Percentiles rank a stretch among this genome's conserved stretches.
Evolutionary conservation across 208 protist species (phyloP).

Genomic region (Lotmaria passim): DNA sequence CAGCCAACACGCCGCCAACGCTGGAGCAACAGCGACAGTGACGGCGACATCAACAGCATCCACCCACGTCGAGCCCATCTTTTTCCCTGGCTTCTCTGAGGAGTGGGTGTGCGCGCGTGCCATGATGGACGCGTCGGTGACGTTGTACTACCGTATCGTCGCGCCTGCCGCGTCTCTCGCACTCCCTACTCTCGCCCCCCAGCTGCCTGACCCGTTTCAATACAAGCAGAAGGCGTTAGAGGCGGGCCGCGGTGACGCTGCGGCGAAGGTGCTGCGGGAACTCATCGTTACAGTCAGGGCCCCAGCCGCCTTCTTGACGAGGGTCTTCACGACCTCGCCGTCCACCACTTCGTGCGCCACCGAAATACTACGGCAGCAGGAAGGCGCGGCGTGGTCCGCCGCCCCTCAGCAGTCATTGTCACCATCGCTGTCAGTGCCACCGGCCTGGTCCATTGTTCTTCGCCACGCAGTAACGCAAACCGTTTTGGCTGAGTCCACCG

Average conservation of each 20-base stretch:
- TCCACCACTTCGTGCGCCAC: neutral
- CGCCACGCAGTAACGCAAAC: constrained; percentile 24
- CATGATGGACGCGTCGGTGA: neutral
- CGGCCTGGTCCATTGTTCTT: constrained; percentile 18
- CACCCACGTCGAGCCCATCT: constrained; percentile 15
- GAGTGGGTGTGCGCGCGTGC: constrained; percentile 12
- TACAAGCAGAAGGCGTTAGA: neutral
- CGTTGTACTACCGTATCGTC: constrained; percentile 36
- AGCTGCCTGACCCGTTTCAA: constrained; percentile 3
- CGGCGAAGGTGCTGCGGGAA: constrained; percentile 20
- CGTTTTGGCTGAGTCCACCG: constrained; percentile 17
- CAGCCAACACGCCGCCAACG: no score
- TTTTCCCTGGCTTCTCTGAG: constrained; percentile 19
- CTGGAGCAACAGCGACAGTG: no score
- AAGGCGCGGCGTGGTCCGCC: neutral
- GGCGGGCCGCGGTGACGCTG: neutral
- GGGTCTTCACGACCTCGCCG: neutral
- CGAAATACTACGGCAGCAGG: neutral
- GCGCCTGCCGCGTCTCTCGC: constrained; percentile 8
- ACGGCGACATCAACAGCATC: neutral
- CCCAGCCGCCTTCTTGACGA: neutral
- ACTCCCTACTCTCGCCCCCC: constrained; percentile 13
- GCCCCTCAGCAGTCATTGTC: neutral
- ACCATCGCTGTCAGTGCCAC: neutral
- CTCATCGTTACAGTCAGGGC: constrained; percentile 22